Percentiles rank a stretch among this genome's conserved stretches.
Conservation (phyloP, 192 early-diverging fungal species). For the Podila horticola region DNA sequence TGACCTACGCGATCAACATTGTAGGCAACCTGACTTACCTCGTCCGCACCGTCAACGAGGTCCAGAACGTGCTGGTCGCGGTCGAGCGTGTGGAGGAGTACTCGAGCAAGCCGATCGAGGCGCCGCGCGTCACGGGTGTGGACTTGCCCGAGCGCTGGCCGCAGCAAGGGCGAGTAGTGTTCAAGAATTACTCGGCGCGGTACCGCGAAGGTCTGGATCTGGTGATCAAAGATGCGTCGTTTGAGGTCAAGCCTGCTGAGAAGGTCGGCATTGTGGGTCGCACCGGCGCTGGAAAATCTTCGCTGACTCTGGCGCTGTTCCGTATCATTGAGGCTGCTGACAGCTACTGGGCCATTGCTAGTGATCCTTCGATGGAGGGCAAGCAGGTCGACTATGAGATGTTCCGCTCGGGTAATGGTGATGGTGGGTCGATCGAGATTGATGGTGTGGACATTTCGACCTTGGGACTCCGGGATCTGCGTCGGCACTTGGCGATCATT, state of each 20-base stretch:
- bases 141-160: constrained; percentile 74
- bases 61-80: constrained; percentile 81
- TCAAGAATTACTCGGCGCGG: constrained; percentile 76
- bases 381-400: background rate
- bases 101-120: constrained; percentile 79
- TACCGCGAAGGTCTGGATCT: constrained; percentile 83
- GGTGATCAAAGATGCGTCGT: constrained; percentile 76
- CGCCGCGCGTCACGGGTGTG: constrained; percentile 66
- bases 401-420: background rate
- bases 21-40: constrained; percentile 76
- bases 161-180: constrained; percentile 74
- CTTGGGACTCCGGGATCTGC: constrained; percentile 67
- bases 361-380: background rate
- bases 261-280: constrained; percentile 83
- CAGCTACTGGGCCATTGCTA: background rate
- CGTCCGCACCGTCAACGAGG: constrained; percentile 68
- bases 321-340: background rate
- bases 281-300: constrained; percentile 57
- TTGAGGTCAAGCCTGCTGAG: constrained; percentile 18
- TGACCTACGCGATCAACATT: constrained; percentile 83
- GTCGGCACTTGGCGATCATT: constrained; percentile 79
- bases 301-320: constrained; percentile 59
- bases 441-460: constrained; percentile 79
- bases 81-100: constrained; percentile 87
- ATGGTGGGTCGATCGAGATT: constrained; percentile 67